Conservation (phyloP, 306 rosid species). For the Vigna angularis region DNA sequence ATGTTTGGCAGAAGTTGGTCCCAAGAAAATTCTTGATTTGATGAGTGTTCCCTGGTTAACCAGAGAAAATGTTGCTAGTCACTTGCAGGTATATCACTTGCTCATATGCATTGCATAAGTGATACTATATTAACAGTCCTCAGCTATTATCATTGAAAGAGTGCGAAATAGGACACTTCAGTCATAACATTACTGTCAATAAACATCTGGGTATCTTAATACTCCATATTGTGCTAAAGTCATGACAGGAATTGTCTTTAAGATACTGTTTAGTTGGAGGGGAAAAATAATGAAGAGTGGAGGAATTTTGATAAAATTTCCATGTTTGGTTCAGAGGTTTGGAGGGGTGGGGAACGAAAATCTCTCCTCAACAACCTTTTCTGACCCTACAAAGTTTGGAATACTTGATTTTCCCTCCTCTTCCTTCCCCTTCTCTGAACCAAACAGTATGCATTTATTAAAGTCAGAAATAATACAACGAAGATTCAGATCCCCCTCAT, state of each 20-base stretch:
- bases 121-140: conserved; percentile 21
- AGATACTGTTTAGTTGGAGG: not conserved
- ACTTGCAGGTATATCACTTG: conserved; percentile 72
- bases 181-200: not conserved
- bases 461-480: conserved; percentile 12
- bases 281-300: not conserved
- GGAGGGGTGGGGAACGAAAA: not conserved
- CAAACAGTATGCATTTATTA: not conserved
- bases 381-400: not conserved
- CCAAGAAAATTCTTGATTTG: conserved; percentile 86
- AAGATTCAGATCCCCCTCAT: not conserved
- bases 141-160: not conserved
- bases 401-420: not conserved
- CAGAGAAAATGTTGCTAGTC: conserved; percentile 91
- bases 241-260: conserved; percentile 6
- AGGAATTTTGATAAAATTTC: not conserved
- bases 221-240: not conserved
- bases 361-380: not conserved
- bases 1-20: conserved; percentile 87
- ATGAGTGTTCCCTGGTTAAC: conserved; percentile 87
- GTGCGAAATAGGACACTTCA: not conserved
- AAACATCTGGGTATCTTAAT: conserved; percentile 13
- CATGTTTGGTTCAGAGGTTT: not conserved
- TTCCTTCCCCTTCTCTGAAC: not conserved
- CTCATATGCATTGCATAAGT: conserved; percentile 29